phyloP scores from a whole-genome alignment of 306 rosid species.

The Castanopsis chinensis region DNA sequence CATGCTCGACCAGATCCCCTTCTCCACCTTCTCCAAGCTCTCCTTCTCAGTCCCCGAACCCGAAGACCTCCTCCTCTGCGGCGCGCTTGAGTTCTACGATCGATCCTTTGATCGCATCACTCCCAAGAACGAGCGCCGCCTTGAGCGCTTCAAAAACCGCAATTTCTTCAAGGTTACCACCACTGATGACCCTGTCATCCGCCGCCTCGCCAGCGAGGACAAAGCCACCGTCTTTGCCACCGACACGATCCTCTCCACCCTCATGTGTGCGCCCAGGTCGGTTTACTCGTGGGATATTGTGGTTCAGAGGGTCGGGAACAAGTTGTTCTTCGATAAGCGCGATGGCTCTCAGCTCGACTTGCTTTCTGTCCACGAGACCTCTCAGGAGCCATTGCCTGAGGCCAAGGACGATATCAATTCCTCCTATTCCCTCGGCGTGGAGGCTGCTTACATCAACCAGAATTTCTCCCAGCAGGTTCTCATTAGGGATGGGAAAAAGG shows the following conservation, averaged over 20 bases:
- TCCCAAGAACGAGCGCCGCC: conserved; percentile 81
- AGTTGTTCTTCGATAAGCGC: conserved; percentile 81
- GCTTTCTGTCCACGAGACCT: conserved; percentile 88
- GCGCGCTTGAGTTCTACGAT: conserved; percentile 78
- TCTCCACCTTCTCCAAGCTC: conserved; percentile 85
- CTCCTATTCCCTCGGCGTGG: conserved; percentile 68
- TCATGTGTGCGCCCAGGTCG: conserved; percentile 91
- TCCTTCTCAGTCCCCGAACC: conserved; percentile 85
- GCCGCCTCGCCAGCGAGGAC: conserved; percentile 82
- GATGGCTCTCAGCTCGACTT: conserved; percentile 92
- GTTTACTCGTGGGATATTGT: conserved; percentile 95
- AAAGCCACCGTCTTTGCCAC: conserved; percentile 85
- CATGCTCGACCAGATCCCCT: conserved; percentile 91
- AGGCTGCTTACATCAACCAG: conserved; percentile 90
- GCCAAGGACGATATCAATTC: conserved; percentile 94
- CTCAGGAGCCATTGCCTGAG: conserved; percentile 93
- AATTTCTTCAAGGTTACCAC: conserved; percentile 92
- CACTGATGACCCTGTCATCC: conserved; percentile 84
- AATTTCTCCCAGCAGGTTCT: conserved; percentile 88
- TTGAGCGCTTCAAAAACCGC: conserved; percentile 78
- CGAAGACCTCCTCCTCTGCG: conserved; percentile 74
- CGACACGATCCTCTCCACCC: conserved; percentile 72
- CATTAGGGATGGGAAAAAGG: conserved; percentile 75
- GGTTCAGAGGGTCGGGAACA: conserved; percentile 85
- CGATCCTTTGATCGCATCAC: conserved; percentile 67